Base-by-base conservation (phyloP, 2,329 filamentous ascomycete species). In the Sporothrix luriei region DNA sequence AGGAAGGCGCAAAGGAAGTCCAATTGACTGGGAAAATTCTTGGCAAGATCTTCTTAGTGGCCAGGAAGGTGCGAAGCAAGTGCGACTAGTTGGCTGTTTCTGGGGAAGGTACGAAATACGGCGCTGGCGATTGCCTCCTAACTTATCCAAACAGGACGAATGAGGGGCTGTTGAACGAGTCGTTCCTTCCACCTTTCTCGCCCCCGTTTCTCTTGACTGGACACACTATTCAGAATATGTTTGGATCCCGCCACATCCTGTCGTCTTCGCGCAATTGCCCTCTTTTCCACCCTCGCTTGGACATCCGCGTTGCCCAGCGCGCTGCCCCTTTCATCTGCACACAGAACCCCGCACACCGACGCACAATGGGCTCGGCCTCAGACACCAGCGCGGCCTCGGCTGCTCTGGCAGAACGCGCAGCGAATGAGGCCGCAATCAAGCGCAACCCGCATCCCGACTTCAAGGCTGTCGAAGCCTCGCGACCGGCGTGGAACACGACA, bases 391-490 rank as follows among this genome's bases (percentile, higher is more conserved):
- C 65, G 21, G 54, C 62, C 10, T 49, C 57, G 2, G 67, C 68
- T 2, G 70, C 51, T 2, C 68, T 73, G 29, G 66, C 62, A 0
- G 69, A 61, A 14, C 68, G 66, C 64, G 57, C 59, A 7, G 69
- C 69, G 48, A 49, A 69, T 71, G 75, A 75, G 54, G 71, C 73
- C 4, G 62, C 68, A 11, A 86, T 72, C 73, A 82, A 88, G 77
- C 87, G 88, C 77, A 91, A 90, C 78, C 87, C 87, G 1, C 90
- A 92, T 79, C 86, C 86, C 2, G 89, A 94, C 81, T 94, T 94
- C 83, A 91, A 92, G 76, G 79, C 81, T 24, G 88, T 92, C 69
- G 89, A 94, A 80, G 83, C 83, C 52, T 84, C 85, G 11, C 88
- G 91, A 4, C 86, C 88, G 0, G 81, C 84, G 70, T 93, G 86